Percentiles rank a stretch among this genome's conserved stretches.
These are phyloP conservation scores for Nitzschia sp. DNA, from an alignment of 108 stramenopile genomes.

Conservation along the genomic window DNA sequence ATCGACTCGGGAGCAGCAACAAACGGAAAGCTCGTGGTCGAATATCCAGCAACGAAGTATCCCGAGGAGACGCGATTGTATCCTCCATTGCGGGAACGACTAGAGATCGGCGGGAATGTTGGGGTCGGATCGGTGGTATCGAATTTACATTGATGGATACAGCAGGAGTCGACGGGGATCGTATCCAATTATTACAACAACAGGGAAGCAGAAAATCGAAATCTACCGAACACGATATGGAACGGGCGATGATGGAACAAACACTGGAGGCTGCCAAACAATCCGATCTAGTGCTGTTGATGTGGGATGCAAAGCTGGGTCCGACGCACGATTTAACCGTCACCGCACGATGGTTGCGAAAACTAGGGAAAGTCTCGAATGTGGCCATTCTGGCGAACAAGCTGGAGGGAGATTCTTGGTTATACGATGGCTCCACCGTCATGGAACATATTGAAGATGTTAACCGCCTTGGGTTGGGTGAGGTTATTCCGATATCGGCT, in stretches of 20 bases:
- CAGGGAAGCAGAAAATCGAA: conserved; percentile 1
- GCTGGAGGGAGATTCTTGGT: conserved; percentile 82
- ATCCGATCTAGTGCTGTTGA: conserved; percentile 74
- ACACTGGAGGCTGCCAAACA: conserved; percentile 70
- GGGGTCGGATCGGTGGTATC: conserved; percentile 81
- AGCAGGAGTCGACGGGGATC: conserved; percentile 90
- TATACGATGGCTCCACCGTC: conserved; percentile 49
- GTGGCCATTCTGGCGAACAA: conserved; percentile 82
- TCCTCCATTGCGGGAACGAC: conserved; percentile 84
- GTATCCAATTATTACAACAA: conserved; percentile 49
- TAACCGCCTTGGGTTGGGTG: conserved; percentile 74
- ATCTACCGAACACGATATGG: conserved; percentile 37
- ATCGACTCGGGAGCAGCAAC: conserved; percentile 47
- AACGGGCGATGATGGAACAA: conserved; percentile 76
- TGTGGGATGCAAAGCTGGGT: conserved; percentile 82
- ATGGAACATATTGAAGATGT: conserved; percentile 72
- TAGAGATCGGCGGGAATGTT: conserved; percentile 82
- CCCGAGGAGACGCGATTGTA: conserved; percentile 82
- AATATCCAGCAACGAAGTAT: conserved; percentile 38
- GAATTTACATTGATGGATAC: conserved; percentile 86
- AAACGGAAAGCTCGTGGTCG: conserved; percentile 29
- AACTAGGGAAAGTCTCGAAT: conserved; percentile 38
- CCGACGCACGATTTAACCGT: conserved; percentile 67
- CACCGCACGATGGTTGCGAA: conserved; percentile 79
- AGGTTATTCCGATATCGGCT: conserved; percentile 82